A percentile compares a stretch with the other conserved stretches of the same genome.
phyloP scores from a whole-genome alignment of 306 rosid genomes.

The Rubus idaeus region DNA sequence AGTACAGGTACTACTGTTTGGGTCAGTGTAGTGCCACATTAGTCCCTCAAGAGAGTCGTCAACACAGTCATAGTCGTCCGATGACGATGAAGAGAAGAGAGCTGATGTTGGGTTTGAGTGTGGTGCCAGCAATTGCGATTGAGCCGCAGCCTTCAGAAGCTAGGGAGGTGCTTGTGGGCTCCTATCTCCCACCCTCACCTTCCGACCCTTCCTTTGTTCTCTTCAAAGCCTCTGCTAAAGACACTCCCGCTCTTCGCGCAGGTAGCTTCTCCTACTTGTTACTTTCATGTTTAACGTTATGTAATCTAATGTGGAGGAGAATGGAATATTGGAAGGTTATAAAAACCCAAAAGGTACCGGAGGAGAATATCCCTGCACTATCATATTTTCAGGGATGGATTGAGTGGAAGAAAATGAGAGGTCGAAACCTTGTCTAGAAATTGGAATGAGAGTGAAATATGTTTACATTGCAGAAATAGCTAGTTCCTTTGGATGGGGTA shows the following conservation, averaged over 20 bases:
- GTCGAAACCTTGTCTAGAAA: neutral
- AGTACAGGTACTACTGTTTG: neutral
- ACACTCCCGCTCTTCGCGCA: conserved; percentile 99
- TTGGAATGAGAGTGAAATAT: too few relatives aligned
- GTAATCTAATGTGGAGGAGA: too few relatives aligned
- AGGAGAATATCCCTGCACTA: neutral
- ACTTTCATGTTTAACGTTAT: neutral
- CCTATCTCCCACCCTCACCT: conserved; percentile 69
- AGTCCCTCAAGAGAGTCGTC: neutral
- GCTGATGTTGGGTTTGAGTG: neutral
- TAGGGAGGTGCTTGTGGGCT: conserved; percentile 74
- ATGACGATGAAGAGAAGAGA: neutral
- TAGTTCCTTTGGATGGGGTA: neutral
- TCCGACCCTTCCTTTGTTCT: conserved; percentile 83
- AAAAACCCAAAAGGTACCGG: neutral
- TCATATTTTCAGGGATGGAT: neutral
- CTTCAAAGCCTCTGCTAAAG: conserved; percentile 77
- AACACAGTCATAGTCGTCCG: neutral
- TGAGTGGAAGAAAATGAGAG: neutral
- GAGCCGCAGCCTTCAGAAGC: conserved; percentile 45
- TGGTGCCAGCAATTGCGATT: conserved; percentile 4
- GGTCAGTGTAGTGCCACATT: neutral
- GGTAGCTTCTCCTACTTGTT: conserved; percentile 42
- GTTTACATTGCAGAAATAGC: too few relatives aligned
- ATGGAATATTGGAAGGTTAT: neutral